Conservation (phyloP, 2,329 filamentous ascomycete genomes). For the Diaporthe helianthi region DNA sequence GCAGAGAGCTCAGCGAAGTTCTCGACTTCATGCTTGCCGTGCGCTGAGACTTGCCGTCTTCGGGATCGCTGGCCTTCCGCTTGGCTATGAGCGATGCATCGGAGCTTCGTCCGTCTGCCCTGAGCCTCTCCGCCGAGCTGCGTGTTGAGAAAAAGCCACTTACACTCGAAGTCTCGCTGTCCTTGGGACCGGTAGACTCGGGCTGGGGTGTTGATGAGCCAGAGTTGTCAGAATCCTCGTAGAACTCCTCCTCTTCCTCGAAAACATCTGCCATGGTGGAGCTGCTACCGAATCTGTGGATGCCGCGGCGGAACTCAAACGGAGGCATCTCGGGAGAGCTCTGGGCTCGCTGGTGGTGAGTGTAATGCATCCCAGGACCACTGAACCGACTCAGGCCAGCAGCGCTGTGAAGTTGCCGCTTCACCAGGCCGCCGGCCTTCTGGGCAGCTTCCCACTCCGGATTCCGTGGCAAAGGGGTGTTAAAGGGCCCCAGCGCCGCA, state of each 20-base stretch:
- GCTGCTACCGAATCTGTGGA: conserved; percentile 69
- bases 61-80: conserved; percentile 55
- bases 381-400: conserved; percentile 73
- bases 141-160: conserved; percentile 29
- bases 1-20: conserved; percentile 57
- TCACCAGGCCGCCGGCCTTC: conserved; percentile 60
- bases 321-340: conserved; percentile 81
- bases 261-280: conserved; percentile 87
- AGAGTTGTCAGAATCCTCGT: conserved; percentile 55
- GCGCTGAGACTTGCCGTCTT: conserved; percentile 47
- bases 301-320: conserved; percentile 69
- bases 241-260: conserved; percentile 79
- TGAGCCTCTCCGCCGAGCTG: conserved; percentile 25
- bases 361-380: conserved; percentile 74
- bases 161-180: conserved; percentile 33
- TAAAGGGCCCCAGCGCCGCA: conserved; percentile 90
- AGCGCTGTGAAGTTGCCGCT: conserved; percentile 79
- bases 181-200: conserved; percentile 48
- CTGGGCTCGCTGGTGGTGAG: conserved; percentile 74
- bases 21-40: conserved; percentile 54
- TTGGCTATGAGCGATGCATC: conserved; percentile 43
- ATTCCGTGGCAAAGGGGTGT: conserved; percentile 73
- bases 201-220: conserved; percentile 44
- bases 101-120: conserved; percentile 11
- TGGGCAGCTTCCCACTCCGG: conserved; percentile 73